Evolutionary conservation across 306 rosid species (phyloP).

Genomic region (Rubus idaeus): DNA sequence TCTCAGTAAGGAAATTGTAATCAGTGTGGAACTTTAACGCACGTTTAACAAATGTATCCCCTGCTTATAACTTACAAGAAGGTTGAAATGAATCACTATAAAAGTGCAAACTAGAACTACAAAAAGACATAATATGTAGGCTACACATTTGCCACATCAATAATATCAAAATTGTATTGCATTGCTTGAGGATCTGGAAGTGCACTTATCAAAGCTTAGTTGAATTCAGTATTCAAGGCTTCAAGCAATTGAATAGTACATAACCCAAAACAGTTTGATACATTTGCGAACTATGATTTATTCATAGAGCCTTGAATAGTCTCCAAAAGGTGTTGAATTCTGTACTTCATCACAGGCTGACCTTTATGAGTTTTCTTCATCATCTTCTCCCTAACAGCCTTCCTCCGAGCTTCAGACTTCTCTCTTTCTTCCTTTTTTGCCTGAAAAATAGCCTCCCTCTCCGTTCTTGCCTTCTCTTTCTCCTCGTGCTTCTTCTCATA

Average conservation of each 20-base stretch:
- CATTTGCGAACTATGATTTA: conserved; percentile 15
- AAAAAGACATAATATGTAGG: background rate
- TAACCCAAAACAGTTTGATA: conserved; percentile 1
- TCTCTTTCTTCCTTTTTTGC: conserved; percentile 58
- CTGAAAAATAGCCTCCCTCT: conserved; percentile 51
- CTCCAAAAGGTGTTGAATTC: conserved; percentile 76
- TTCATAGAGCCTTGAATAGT: conserved; percentile 51
- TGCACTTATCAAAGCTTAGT: background rate
- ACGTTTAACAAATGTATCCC: background rate
- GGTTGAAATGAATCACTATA: background rate
- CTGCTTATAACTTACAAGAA: background rate
- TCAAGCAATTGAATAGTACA: background rate
- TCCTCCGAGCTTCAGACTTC: conserved; percentile 57
- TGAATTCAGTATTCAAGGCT: background rate
- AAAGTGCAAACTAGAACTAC: background rate
- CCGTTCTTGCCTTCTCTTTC: conserved; percentile 60
- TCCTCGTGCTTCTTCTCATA: conserved; percentile 58
- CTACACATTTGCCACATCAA: conserved; percentile 1
- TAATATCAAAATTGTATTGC: background rate
- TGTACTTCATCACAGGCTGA: conserved; percentile 88
- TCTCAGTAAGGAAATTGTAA: background rate
- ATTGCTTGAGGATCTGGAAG: background rate
- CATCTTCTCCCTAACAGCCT: conserved; percentile 56
- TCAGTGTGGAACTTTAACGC: background rate
- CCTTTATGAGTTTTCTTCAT: conserved; percentile 66